Evolutionary conservation across 805 yeast species (phyloP), one percentile per base, ranked within the genome.

Genomic region (Saccharomycopsis fermentans): DNA sequence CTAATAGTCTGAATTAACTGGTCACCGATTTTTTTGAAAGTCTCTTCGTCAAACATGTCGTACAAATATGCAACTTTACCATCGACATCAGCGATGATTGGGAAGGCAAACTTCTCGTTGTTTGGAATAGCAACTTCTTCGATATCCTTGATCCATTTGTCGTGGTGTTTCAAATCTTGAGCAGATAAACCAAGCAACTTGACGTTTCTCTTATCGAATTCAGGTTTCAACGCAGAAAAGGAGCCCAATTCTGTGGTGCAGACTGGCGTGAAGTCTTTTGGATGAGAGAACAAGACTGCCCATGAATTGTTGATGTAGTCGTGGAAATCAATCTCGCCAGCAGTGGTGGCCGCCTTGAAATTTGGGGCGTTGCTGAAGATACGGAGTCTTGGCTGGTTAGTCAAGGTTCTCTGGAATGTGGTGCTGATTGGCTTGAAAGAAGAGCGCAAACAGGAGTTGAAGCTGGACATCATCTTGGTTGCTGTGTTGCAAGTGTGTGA

Each of bases 221-320:
- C 96, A 58, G 90, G 89, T 77, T 89, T 87, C 74, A 90, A 81
- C 67, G 83, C 81, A 63, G 96, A 90, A 68, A 90, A 91, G 21
- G 96, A 96, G 65, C 97, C 96, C 69, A 90, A 80, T 77, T 90
- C 97, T 59, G 97, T 90, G 68, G 97, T 91, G 74, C 97, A 90
- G 58, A 90, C 96, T 54, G 97, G 97, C 19, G 97, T 90, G 79
- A 89, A 91, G 73, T 90, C 97, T 58, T 90, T 96, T 63, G 97
- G 97, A 73, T 90, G 97, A 27, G 96, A 87, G 76, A 90, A 90
- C 68, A 90, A 77, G 55, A 90, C 84, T 54, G 85, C 83, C 97
- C 97, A 90, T 53, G 84, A 80, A 74, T 86, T 82, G 54, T 92
- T 92, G 66, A 90, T 77, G 78, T 78, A 90, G 62, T 91, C 84